phyloP scores from a whole-genome alignment of 352 stramenopile genomes.

The Globisporangium acanthophoron region DNA sequence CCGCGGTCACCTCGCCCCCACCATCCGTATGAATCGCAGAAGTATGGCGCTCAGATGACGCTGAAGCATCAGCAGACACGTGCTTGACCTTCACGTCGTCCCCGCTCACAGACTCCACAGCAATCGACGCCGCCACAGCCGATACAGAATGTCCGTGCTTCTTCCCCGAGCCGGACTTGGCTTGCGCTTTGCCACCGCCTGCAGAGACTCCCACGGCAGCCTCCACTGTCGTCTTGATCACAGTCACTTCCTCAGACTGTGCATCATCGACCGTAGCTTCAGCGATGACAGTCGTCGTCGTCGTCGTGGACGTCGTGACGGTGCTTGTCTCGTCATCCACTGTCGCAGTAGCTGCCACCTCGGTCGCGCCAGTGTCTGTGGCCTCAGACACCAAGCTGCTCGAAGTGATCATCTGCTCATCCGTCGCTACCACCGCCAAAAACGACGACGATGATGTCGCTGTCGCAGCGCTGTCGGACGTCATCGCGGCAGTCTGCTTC shows the following conservation, averaged over 20 bases:
- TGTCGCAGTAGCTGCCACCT: too few species aligned
- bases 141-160: neutral
- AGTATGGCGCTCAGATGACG: neutral
- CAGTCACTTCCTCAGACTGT: neutral
- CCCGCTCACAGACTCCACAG: neutral
- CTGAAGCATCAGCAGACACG: neutral
- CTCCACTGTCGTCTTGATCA: neutral
- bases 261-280: neutral
- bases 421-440: neutral
- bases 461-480: constrained; percentile 3
- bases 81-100: neutral
- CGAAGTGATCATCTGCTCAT: too few species aligned
- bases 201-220: neutral
- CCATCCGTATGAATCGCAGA: neutral
- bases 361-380: too few species aligned
- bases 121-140: neutral
- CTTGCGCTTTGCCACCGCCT: neutral
- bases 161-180: neutral
- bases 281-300: neutral
- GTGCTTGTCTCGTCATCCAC: neutral
- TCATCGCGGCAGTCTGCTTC: constrained; percentile 1
- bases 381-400: too few species aligned
- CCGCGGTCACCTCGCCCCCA: neutral
- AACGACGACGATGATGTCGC: neutral
- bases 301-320: neutral